Evolutionary conservation across 305 asterid genomes (phyloP).

Genomic region (Fraxinus latifolia): DNA sequence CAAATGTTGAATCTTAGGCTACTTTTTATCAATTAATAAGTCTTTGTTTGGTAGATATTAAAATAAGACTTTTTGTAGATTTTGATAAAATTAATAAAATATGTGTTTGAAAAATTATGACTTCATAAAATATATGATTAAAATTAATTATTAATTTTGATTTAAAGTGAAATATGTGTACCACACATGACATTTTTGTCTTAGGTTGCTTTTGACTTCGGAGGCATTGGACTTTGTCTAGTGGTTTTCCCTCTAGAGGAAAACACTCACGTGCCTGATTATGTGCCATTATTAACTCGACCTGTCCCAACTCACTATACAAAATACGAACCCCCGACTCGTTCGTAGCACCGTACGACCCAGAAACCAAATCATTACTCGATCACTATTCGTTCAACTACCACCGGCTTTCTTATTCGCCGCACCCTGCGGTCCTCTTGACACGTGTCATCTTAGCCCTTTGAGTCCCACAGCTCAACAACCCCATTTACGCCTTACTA

Average conservation of each 20-base stretch:
- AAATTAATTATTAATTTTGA: no score
- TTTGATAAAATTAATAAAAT: no score
- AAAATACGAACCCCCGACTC: not conserved
- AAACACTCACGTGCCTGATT: constrained; percentile 21
- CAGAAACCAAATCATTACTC: constrained; percentile 23
- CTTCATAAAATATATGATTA: no score
- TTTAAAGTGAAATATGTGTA: no score
- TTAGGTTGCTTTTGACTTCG: no score
- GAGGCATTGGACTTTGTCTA: no score
- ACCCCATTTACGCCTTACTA: not conserved
- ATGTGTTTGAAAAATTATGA: no score
- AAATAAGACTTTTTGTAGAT: no score
- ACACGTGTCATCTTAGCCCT: constrained; percentile 43
- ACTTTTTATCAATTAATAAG: no score
- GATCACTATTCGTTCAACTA: constrained; percentile 31
- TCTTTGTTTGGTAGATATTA: no score
- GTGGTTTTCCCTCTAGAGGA: not conserved
- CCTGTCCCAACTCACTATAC: not conserved
- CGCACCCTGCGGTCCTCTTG: constrained; percentile 1
- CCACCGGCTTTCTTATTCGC: constrained; percentile 37
- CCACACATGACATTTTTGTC: no score
- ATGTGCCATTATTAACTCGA: constrained; percentile 13
- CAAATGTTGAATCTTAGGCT: no score
- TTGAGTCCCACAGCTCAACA: constrained; percentile 18
- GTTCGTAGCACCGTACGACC: constrained; percentile 30